Evolutionary conservation across 2,329 filamentous ascomycete genomes (phyloP), one percentile per base, ranked within the genome.

Genomic region (Trichophyton benhamiae): DNA sequence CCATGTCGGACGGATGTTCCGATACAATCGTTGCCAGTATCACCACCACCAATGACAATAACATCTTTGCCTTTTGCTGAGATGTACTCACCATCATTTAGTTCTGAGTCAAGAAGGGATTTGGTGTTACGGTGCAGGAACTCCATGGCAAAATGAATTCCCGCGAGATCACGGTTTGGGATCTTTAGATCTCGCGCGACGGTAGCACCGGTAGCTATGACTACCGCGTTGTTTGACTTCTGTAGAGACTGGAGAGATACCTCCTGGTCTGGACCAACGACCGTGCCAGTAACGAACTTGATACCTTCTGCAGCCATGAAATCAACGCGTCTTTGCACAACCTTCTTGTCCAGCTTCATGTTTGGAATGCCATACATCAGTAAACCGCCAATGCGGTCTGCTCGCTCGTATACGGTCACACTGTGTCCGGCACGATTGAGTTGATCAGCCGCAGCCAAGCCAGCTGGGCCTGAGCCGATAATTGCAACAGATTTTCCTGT

Each of bases 351-450:
- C 48, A 97, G 87, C 81, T 97, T 97, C 92, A 97, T 97, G 81
- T 97, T 97, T 67, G 92, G 92, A 67, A 97, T 97, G 67, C 92
- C 92, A 72, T 97, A 96, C 92, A 96, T 96, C 70, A 97, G 83
- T 61, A 97, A 81, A 75, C 92, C 92, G 77, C 92, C 92, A 62
- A 87, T 79, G 66, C 92, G 89, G 72, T 97, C 92, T 63, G 91
- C 85, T 66, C 92, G 89, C 81, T 97, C 92, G 71, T 94, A 96
- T 17, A 97, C 84, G 11, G 90, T 96, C 60, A 96, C 90, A 3
- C 73, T 78, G 77, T 97, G 92, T 30, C 92, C 92, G 68, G 88
- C 89, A 69, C 87, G 88, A 83, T 97, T 97, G 67, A 97, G 84
- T 76, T 96, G 92, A 72, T 97, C 92, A 65, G 92, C 91, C 63